Evolutionary conservation across 2,329 filamentous ascomycete genomes (phyloP).

Genomic region (Claviceps pusilla): DNA sequence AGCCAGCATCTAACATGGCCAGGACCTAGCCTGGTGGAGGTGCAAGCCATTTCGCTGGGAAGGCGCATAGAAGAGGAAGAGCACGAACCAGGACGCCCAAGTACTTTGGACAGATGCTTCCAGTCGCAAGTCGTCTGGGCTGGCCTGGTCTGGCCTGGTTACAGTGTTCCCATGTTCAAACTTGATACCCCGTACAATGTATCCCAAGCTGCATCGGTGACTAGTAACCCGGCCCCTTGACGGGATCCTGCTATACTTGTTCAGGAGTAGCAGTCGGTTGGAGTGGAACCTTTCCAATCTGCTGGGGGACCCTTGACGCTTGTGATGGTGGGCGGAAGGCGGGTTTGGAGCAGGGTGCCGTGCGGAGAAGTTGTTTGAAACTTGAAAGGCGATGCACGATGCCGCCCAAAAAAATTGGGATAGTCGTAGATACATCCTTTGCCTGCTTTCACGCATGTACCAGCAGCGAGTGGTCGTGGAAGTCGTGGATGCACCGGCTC

Average conservation of each 20-base stretch:
- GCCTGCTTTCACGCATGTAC: not conserved
- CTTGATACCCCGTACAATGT: not conserved
- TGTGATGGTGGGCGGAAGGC: not conserved
- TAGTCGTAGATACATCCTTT: not conserved
- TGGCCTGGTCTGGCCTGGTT: not conserved
- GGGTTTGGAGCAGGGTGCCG: not conserved
- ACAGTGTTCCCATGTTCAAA: slow-evolving; percentile 1
- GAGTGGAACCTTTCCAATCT: slow-evolving; percentile 4
- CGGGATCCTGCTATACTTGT: slow-evolving; percentile 3
- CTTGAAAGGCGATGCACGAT: not conserved
- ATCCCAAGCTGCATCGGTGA: not conserved
- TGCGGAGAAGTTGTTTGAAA: not conserved
- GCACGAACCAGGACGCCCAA: not conserved
- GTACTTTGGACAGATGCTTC: not conserved
- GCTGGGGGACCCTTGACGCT: not conserved
- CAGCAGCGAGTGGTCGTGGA: not conserved
- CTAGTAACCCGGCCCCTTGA: slow-evolving; percentile 1
- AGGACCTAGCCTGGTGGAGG: slow-evolving; percentile 1
- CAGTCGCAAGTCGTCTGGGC: not conserved
- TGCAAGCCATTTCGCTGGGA: slow-evolving; percentile 3
- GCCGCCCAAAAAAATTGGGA: not conserved
- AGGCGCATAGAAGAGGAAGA: not conserved
- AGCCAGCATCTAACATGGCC: not conserved
- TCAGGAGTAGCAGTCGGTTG: slow-evolving; percentile 5
- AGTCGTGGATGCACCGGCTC: not conserved